These are phyloP conservation scores for Aspergillus steynii DNA, from an alignment of 495 filamentous ascomycete genomes.

Conservation along the genomic window DNA sequence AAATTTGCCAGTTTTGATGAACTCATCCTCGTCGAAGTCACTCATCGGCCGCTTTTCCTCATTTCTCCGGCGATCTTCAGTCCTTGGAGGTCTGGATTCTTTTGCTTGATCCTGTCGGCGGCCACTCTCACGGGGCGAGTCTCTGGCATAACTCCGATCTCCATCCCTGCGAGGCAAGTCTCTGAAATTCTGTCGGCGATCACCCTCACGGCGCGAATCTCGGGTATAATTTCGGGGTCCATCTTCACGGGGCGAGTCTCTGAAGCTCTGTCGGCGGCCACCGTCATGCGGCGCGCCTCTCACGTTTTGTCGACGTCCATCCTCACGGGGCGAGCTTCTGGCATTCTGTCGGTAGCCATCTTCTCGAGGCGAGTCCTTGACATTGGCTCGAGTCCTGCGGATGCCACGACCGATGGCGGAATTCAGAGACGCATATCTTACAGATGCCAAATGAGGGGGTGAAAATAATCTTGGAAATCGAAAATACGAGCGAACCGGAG, in stretches of 20 bases:
- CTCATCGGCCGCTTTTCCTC: not conserved
- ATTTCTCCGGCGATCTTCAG: not conserved
- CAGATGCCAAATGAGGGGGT: conserved; percentile 2
- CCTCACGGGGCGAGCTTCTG: not conserved
- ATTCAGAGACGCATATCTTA: conserved; percentile 53
- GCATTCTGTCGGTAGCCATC: not conserved
- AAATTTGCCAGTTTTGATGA: conserved; percentile 37
- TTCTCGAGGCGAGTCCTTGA: not conserved
- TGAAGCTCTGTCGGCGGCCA: too few species aligned
- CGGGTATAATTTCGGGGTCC: not conserved
- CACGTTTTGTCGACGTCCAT: not conserved
- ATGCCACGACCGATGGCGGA: conserved; percentile 57
- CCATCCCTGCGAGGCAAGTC: too few species aligned
- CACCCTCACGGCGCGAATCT: not conserved
- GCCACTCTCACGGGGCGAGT: not conserved
- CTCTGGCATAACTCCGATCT: not conserved
- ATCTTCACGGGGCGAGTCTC: not conserved
- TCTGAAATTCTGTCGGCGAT: not conserved
- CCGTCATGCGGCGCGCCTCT: not conserved
- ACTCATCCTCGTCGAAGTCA: conserved; percentile 36
- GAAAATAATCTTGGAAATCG: conserved; percentile 3
- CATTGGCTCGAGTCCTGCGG: conserved; percentile 35
- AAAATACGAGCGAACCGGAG: conserved; percentile 7
- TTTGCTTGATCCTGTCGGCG: not conserved
- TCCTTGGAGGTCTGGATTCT: not conserved